Conservation (phyloP, 2,329 filamentous ascomycete species). For the Xylariaceae sp. region DNA sequence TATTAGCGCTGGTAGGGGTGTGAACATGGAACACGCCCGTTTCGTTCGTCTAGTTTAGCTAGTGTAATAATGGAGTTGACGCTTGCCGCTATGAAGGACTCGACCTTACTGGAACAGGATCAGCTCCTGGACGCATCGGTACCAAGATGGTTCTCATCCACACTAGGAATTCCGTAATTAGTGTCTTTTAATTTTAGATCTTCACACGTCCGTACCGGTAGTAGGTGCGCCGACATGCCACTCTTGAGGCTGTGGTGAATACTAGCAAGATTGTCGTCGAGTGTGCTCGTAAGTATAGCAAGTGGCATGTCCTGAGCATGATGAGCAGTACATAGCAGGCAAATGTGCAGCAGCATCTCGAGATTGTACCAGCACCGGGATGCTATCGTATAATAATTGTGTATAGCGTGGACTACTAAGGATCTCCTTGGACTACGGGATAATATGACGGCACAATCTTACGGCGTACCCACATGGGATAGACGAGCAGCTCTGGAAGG, state of each 20-base stretch:
- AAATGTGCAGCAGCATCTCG: too few species aligned
- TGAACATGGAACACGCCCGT: not conserved
- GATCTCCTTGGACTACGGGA: not conserved
- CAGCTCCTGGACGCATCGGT: not conserved
- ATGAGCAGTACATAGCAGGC: too few species aligned
- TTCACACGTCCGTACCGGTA: too few species aligned
- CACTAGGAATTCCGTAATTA: too few species aligned
- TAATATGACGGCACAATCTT: not conserved
- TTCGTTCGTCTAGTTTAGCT: not conserved
- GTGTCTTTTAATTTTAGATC: too few species aligned
- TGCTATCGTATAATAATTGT: not conserved
- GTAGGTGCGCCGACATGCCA: too few species aligned
- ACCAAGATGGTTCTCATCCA: not conserved
- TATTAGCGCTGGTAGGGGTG: not conserved
- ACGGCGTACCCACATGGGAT: not conserved
- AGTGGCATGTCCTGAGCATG: too few species aligned
- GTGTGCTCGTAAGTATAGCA: too few species aligned
- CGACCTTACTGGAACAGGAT: not conserved
- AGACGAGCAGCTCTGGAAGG: not conserved
- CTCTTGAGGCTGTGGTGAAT: too few species aligned
- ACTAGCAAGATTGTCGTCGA: too few species aligned
- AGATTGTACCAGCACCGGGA: too few species aligned
- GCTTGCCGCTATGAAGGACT: not conserved
- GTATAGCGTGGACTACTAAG: not conserved
- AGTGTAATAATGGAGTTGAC: not conserved